Percentiles rank a stretch among this genome's conserved stretches.
Evolutionary conservation across 2,329 filamentous ascomycete genomes (phyloP).

Genomic region (Spiromastix sp.): DNA sequence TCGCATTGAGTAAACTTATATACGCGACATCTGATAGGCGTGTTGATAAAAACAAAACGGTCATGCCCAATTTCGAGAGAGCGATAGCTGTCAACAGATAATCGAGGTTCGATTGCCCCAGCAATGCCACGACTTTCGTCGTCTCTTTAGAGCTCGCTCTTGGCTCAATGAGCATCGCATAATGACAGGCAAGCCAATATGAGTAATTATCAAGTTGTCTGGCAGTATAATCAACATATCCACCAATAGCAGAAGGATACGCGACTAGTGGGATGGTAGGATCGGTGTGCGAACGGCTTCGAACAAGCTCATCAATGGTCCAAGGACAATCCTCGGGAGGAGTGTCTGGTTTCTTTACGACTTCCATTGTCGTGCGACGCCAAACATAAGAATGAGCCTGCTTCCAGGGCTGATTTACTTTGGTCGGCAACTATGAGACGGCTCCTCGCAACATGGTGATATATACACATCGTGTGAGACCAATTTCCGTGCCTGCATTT

Average conservation of each 20-base stretch:
- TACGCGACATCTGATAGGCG: constrained; percentile 43
- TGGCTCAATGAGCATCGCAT: not conserved
- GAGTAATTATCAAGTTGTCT: not conserved
- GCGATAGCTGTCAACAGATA: constrained; percentile 46
- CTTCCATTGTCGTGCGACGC: not conserved
- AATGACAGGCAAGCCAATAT: not conserved
- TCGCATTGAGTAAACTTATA: constrained; percentile 36
- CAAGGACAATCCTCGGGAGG: not conserved
- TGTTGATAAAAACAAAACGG: constrained; percentile 45
- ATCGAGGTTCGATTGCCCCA: constrained; percentile 45
- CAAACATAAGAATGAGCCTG: too few species aligned
- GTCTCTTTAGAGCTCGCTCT: not conserved
- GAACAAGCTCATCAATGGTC: constrained; percentile 1
- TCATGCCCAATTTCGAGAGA: constrained; percentile 45
- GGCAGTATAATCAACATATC: not conserved
- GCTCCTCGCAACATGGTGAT: too few species aligned
- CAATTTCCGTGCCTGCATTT: too few species aligned
- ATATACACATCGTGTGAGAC: too few species aligned
- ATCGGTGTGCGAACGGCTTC: not conserved
- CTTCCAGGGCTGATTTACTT: too few species aligned
- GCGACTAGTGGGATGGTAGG: constrained; percentile 1
- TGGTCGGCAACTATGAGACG: too few species aligned
- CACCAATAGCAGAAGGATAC: not conserved
- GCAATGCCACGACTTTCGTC: constrained; percentile 35
- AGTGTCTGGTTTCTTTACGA: not conserved